A percentile compares a stretch with the other conserved stretches of the same genome.
These are phyloP conservation scores for Solanum paucissectum DNA, from an alignment of 257 asterid species.

Conservation along the genomic window DNA sequence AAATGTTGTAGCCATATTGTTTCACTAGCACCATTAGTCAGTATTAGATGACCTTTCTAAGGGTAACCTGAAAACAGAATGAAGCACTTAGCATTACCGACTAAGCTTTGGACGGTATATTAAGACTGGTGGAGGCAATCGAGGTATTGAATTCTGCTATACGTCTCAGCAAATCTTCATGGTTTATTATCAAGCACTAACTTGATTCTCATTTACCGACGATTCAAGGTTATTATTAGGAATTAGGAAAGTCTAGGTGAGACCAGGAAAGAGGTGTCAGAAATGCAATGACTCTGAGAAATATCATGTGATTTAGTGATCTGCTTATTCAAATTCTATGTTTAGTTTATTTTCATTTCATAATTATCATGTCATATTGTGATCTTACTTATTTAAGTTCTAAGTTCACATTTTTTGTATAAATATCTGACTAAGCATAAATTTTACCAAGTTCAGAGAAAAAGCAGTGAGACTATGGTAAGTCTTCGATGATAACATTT, in stretches of 20 bases:
- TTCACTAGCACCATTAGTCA: neutral
- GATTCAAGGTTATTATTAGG: neutral
- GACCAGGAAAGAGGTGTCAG: neutral
- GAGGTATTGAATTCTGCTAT: neutral
- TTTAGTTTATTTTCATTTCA: neutral
- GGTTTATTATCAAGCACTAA: neutral
- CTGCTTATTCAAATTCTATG: neutral
- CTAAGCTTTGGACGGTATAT: neutral
- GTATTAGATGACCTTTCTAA: neutral
- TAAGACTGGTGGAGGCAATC: neutral
- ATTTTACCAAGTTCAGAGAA: neutral
- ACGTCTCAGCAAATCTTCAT: neutral
- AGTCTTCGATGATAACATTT: neutral
- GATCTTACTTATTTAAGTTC: neutral
- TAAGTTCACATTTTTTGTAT: neutral
- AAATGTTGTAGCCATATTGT: neutral
- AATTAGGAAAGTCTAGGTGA: neutral
- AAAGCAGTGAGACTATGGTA: neutral
- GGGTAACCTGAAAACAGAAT: neutral
- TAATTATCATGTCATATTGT: neutral
- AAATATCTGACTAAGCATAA: neutral
- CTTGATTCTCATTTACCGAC: neutral
- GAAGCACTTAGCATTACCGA: neutral
- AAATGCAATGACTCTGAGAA: neutral
- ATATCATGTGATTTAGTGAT: neutral